Evolutionary conservation across 2,329 filamentous ascomycete species (phyloP).

Genomic region (Fusarium avenaceum): DNA sequence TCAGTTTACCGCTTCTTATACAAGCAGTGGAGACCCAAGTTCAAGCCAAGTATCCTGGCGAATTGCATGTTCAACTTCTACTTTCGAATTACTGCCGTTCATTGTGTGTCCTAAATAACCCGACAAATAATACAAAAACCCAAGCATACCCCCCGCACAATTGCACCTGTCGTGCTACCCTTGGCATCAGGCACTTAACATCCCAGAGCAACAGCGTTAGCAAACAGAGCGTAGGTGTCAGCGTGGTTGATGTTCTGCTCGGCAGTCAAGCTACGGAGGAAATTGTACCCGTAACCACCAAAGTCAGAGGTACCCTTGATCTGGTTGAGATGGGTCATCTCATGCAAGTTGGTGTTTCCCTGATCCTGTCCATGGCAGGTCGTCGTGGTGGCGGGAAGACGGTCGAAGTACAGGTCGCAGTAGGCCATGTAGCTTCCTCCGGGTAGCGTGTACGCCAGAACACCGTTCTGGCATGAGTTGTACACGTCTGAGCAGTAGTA

Average conservation of each 20-base stretch:
- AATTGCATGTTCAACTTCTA: not conserved
- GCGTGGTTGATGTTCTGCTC: constrained; percentile 71
- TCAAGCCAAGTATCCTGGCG: not conserved
- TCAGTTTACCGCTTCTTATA: constrained; percentile 3
- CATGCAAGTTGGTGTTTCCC: constrained; percentile 74
- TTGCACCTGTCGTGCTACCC: not conserved
- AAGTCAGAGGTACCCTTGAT: constrained; percentile 71
- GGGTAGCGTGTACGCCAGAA: constrained; percentile 74
- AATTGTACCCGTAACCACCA: constrained; percentile 68
- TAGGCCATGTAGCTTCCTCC: constrained; percentile 69
- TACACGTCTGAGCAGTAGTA: constrained; percentile 73
- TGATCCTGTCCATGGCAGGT: constrained; percentile 75
- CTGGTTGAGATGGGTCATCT: constrained; percentile 73
- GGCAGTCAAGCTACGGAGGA: constrained; percentile 62
- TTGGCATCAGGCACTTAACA: constrained; percentile 50
- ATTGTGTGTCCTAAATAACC: not conserved
- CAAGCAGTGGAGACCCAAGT: not conserved
- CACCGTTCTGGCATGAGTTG: constrained; percentile 62
- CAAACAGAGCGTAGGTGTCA: constrained; percentile 61
- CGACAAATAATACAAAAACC: not conserved
- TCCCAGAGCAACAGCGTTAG: constrained; percentile 48
- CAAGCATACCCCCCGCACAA: not conserved
- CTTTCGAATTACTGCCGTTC: not conserved
- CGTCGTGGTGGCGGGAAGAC: constrained; percentile 62
- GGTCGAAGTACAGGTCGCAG: constrained; percentile 71